Base-by-base conservation (phyloP, 2,329 filamentous ascomycete genomes). In the Talaromyces sp. region DNA sequence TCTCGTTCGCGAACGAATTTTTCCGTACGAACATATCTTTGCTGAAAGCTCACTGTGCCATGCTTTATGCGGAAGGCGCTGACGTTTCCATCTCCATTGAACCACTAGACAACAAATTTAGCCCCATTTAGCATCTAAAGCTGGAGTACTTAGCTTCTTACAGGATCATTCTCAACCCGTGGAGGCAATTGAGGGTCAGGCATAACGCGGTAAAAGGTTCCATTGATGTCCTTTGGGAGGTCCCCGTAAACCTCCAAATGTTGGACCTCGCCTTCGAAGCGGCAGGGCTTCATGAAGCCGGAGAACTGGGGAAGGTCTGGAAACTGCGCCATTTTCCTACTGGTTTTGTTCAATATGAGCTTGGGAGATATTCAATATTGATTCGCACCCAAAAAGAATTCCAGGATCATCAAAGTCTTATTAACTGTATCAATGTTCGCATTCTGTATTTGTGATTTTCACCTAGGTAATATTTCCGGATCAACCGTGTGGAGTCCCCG, bases 151-250 rank as follows among this genome's bases (percentile, higher is more conserved):
- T 3, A 43, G 17, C 17, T 22, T 47, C 63, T 15, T 67, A 73
- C 71, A 0, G 69, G 10, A 25, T 77, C 75, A 56, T 80, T 73
- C 5, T 75, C 66, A 0, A 75, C 67, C 11, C 75, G 67, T 0
- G 76, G 78, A 0, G 77, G 73, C 0, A 75, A 68, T 1, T 76
- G 76, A 0, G 79, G 81, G 70, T 85, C 83, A 17, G 82, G 82
- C 74, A 85, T 84, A 19, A 85, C 76, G 3, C 83, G 79, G 69
- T 78, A 84, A 67, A 83, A 84, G 0, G 78, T 82, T 0, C 82
- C 82, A 61, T 80, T 72, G 47, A 84, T 82, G 7, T 81, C 80
- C 4, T 68, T 63, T 0, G 82, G 82, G 36, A 84, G 78, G 3
- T 73, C 72, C 5, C 81, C 81, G 1, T 74, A 70, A 8, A 82